These are phyloP conservation scores for Glycyrrhiza uralensis DNA, from an alignment of 306 rosid genomes.

Conservation along the genomic window DNA sequence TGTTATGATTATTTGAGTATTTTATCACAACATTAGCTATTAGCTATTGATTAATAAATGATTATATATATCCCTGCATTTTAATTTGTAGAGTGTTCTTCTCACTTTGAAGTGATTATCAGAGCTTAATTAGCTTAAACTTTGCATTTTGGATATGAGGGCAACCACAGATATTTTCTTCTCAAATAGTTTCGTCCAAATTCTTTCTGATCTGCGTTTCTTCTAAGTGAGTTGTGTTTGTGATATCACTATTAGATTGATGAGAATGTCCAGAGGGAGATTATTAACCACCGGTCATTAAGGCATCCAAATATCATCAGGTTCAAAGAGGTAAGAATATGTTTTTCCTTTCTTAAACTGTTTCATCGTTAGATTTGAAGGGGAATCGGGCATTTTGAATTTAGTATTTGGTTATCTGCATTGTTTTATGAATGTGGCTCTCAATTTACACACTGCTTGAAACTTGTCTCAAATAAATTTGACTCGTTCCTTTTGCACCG, in stretches of 20 bases:
- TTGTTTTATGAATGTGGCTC: not conserved
- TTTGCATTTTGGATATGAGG: not conserved
- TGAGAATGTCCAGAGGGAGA: conserved; percentile 96
- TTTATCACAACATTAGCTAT: too few relatives aligned
- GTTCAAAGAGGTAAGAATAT: conserved; percentile 82
- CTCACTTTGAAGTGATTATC: not conserved
- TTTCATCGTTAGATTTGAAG: not conserved
- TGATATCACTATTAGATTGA: conserved; percentile 83
- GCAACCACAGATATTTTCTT: not conserved
- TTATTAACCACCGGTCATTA: conserved; percentile 85
- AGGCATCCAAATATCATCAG: conserved; percentile 94
- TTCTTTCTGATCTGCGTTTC: conserved; percentile 8
- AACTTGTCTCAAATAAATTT: conserved; percentile 7
- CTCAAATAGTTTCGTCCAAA: not conserved
- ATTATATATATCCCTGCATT: not conserved
- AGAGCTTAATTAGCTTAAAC: conserved; percentile 8
- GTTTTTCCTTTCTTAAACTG: not conserved
- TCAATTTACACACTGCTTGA: conserved; percentile 1
- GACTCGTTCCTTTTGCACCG: not conserved
- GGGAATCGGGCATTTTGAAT: not conserved
- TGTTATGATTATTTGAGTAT: not conserved
- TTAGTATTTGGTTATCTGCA: conserved; percentile 13
- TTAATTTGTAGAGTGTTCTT: not conserved
- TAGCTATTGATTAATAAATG: not conserved
- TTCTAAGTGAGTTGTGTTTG: conserved; percentile 14